Percentiles rank a stretch among this genome's conserved stretches.
These are phyloP conservation scores for Claviceps capensis DNA, from an alignment of 2,329 filamentous ascomycete genomes.

Conservation along the genomic window DNA sequence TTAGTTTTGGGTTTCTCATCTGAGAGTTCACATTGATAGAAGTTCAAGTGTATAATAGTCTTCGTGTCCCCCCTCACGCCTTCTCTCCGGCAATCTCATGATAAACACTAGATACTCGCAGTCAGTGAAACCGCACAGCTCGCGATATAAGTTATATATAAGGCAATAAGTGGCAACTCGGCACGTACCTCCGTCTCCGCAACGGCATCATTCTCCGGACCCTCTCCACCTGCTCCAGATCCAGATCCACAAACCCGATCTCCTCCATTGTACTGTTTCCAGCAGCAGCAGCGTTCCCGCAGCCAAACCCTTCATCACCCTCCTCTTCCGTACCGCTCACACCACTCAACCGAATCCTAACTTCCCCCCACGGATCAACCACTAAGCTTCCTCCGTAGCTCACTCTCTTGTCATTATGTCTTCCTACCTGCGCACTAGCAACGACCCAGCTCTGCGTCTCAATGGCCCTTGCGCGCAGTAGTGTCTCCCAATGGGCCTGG, in stretches of 20 bases:
- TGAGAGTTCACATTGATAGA: too few relatives aligned
- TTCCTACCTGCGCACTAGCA: slow-evolving; percentile 67
- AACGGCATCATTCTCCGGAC: slow-evolving; percentile 40
- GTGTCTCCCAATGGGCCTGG: slow-evolving; percentile 68
- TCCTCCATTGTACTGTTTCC: slow-evolving; percentile 23
- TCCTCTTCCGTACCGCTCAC: slow-evolving; percentile 37
- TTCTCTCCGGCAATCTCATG: too few relatives aligned
- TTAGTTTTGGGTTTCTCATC: too few relatives aligned
- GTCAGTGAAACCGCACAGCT: background rate
- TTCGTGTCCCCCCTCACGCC: too few relatives aligned
- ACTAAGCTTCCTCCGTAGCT: slow-evolving; percentile 83
- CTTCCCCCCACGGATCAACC: slow-evolving; percentile 72
- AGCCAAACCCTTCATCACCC: slow-evolving; percentile 15
- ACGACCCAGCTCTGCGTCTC: slow-evolving; percentile 82
- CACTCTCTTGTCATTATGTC: slow-evolving; percentile 57
- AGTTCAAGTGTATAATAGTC: too few relatives aligned
- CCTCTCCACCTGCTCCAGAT: slow-evolving; percentile 30
- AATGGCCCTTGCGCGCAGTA: slow-evolving; percentile 70
- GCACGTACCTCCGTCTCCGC: slow-evolving; percentile 35
- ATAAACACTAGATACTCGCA: background rate
- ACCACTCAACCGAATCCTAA: slow-evolving; percentile 52
- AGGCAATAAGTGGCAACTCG: too few relatives aligned
- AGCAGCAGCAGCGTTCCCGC: slow-evolving; percentile 13
- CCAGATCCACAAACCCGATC: slow-evolving; percentile 42
- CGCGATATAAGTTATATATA: background rate